Base-by-base conservation (phyloP, 116 monocot species). In the Dioscorea cayenensis region DNA sequence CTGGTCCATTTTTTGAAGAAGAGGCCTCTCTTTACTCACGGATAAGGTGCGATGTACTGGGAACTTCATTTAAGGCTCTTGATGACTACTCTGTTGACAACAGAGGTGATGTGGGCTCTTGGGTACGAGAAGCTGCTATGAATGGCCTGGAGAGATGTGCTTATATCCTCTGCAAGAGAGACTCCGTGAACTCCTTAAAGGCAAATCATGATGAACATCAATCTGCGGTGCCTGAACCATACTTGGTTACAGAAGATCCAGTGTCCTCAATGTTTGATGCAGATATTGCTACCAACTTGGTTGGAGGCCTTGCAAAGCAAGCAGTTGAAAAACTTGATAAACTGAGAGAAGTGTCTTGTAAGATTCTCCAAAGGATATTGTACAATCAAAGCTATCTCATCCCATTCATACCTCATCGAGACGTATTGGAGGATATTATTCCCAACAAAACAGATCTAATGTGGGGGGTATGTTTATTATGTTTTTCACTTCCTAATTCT, bases 91-190 rank as follows among this genome's bases (percentile, higher is more conserved):
- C 93, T 66, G 84, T 92, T 37, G 97, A 97, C 70, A 97, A 97
- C 43, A 86, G 97, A 86, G 97, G 97, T 78, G 97, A 97, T 83
- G 92, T 97, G 51, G 97, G 97, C 20, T 97, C 97, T 37, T 97
- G 97, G 97, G 93, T 97, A 37, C 92, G 97, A 68, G 88, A 93
- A 69, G 97, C 90, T 76, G 86, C 97, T 48, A 88, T 97, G 79
- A 68, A 78, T 76, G 97, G 83, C 27, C 88, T 97, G 66, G 97
- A 90, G 63, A 82, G 82, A 73, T 93, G 86, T 79, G 77, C 78
- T 20, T 78, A 79, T 59, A 81, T 93, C 17, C 86, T 97, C 36
- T 88, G 93, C 77, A 81, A 75, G 79, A 77, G 86, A 81, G 86
- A 88, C 28, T 73, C 68, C 68, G 32, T 62, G 59, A n/a, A 35